A percentile compares a stretch with the other conserved stretches of the same genome.
phyloP scores from a whole-genome alignment of 257 asterid species.

The Ehretia macrophylla region DNA sequence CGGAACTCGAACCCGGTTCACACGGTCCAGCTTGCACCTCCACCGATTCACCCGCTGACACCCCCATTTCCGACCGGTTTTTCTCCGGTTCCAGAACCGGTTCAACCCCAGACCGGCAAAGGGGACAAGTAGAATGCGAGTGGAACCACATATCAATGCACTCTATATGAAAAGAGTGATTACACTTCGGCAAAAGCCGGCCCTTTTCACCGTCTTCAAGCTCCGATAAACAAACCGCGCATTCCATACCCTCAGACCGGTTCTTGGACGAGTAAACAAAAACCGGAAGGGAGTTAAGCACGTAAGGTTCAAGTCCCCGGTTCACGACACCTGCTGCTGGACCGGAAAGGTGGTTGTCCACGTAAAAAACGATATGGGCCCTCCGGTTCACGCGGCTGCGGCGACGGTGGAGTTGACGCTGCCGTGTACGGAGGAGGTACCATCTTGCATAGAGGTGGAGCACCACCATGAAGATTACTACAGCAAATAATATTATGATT shows the following conservation, averaged over 20 bases:
- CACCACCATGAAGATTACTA: constrained; percentile 51
- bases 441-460: constrained; percentile 61
- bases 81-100: constrained; percentile 20
- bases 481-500: constrained; percentile 46
- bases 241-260: constrained; percentile 37
- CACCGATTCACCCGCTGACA: background rate
- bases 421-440: constrained; percentile 52
- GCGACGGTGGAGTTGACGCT: constrained; percentile 52
- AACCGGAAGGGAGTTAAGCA: constrained; percentile 51
- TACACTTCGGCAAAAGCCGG: constrained; percentile 60
- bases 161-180: constrained; percentile 60
- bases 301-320: constrained; percentile 56
- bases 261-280: constrained; percentile 34
- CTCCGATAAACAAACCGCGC: constrained; percentile 81
- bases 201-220: constrained; percentile 60
- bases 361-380: constrained; percentile 45
- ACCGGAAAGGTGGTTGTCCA: constrained; percentile 27
- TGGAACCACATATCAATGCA: constrained; percentile 90
- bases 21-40: constrained; percentile 15
- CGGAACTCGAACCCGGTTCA: constrained; percentile 46
- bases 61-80: constrained; percentile 11
- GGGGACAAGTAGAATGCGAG: constrained; percentile 79
- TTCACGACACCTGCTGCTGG: constrained; percentile 8
- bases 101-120: constrained; percentile 75
- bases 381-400: constrained; percentile 31